phyloP scores from a whole-genome alignment of 2,329 filamentous ascomycete species.

The Chlorencoelia australis region DNA sequence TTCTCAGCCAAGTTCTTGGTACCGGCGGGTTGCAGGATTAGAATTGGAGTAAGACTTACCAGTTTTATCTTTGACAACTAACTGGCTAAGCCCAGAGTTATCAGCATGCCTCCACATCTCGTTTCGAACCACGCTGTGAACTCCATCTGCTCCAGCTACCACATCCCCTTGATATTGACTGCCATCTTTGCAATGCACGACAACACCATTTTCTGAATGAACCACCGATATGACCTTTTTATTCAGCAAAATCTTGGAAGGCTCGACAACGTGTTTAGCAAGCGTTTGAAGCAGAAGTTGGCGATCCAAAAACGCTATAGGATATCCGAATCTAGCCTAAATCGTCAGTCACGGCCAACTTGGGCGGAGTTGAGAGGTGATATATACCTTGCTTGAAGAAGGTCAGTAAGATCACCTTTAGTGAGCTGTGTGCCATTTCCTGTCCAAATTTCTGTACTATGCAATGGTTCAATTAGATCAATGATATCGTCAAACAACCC shows the following conservation, averaged over 20 bases:
- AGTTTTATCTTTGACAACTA: slow-evolving; percentile 13
- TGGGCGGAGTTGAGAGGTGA: too few relatives aligned
- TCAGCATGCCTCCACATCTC: slow-evolving; percentile 27
- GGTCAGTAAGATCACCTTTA: too few relatives aligned
- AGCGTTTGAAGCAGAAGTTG: slow-evolving; percentile 28
- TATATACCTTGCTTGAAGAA: too few relatives aligned
- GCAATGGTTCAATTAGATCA: not conserved
- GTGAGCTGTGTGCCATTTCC: too few relatives aligned
- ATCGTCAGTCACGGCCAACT: too few relatives aligned
- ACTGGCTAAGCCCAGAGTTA: slow-evolving; percentile 14
- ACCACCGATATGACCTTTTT: not conserved
- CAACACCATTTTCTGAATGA: slow-evolving; percentile 3
- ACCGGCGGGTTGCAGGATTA: too few relatives aligned
- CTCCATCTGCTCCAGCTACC: slow-evolving; percentile 22
- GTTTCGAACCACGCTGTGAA: slow-evolving; percentile 19
- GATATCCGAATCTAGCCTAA: slow-evolving; percentile 8
- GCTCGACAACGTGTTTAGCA: slow-evolving; percentile 16
- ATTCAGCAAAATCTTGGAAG: slow-evolving; percentile 6
- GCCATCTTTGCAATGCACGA: slow-evolving; percentile 17
- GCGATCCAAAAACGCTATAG: slow-evolving; percentile 25
- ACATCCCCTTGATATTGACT: slow-evolving; percentile 13
- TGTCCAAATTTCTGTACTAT: too few relatives aligned
- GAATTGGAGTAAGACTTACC: too few relatives aligned
- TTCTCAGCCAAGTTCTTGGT: too few relatives aligned
- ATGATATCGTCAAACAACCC: slow-evolving; percentile 25